These are phyloP conservation scores for Arthrobotrys iridis DNA, from an alignment of 2,329 filamentous ascomycete species.

Conservation along the genomic window DNA sequence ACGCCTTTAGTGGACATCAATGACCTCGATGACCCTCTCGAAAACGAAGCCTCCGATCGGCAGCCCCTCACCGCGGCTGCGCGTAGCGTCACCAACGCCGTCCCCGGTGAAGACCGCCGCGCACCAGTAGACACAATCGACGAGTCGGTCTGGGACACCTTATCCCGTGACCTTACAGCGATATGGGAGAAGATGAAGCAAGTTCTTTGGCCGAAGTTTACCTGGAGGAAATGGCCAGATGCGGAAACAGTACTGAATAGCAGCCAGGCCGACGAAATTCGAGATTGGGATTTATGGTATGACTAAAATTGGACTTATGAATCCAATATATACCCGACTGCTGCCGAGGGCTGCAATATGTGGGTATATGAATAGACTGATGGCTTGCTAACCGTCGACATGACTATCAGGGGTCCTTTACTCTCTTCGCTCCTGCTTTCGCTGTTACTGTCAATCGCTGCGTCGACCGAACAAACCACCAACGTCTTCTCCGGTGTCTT, in stretches of 20 bases:
- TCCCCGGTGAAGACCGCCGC: slow-evolving; percentile 85
- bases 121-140: slow-evolving; percentile 94
- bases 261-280: slow-evolving; percentile 50
- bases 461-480: slow-evolving; percentile 81
- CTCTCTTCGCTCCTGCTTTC: slow-evolving; percentile 92
- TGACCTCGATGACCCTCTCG: slow-evolving; percentile 89
- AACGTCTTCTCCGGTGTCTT: slow-evolving; percentile 96
- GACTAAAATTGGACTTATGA: slow-evolving; percentile 54
- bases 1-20: slow-evolving; percentile 77
- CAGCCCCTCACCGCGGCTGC: slow-evolving; percentile 81
- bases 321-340: slow-evolving; percentile 48
- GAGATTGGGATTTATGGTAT: slow-evolving; percentile 95
- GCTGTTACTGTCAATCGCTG: slow-evolving; percentile 84
- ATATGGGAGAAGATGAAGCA: slow-evolving; percentile 99
- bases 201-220: slow-evolving; percentile 93
- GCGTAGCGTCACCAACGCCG: slow-evolving; percentile 53
- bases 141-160: slow-evolving; percentile 96
- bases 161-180: slow-evolving; percentile 87
- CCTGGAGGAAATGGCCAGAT: slow-evolving; percentile 78
- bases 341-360: slow-evolving; percentile 6
- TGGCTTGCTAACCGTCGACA: slow-evolving; percentile 24
- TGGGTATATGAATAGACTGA: slow-evolving; percentile 19
- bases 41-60: slow-evolving; percentile 71
- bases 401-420: slow-evolving; percentile 77
- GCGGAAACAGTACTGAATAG: slow-evolving; percentile 73